phyloP scores from a whole-genome alignment of 2,329 filamentous ascomycete genomes.

The Zymoseptoria brevis region DNA sequence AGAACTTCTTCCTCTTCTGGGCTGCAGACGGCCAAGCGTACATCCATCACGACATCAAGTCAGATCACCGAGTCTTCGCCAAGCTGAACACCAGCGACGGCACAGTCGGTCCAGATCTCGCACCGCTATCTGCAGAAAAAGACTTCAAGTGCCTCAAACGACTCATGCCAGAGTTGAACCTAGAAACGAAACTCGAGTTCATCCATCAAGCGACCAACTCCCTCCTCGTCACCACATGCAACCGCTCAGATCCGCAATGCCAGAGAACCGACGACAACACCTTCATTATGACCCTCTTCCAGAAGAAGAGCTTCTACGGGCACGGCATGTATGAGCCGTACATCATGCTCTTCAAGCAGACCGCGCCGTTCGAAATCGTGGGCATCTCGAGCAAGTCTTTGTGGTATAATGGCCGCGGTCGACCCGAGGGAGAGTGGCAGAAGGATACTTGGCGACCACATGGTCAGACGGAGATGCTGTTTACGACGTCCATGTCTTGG shows the following conservation, averaged over 20 bases:
- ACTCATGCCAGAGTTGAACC: slow-evolving; percentile 11
- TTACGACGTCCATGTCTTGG: slow-evolving; percentile 6
- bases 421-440: background rate
- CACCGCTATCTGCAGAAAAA: slow-evolving; percentile 21
- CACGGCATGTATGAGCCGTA: slow-evolving; percentile 50
- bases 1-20: slow-evolving; percentile 57
- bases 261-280: slow-evolving; percentile 40
- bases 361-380: slow-evolving; percentile 42
- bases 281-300: slow-evolving; percentile 46
- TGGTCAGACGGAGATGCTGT: slow-evolving; percentile 5
- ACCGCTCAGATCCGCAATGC: slow-evolving; percentile 39
- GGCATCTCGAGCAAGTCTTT: slow-evolving; percentile 44
- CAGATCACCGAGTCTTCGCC: slow-evolving; percentile 41
- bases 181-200: slow-evolving; percentile 32
- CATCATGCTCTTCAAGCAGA: slow-evolving; percentile 42
- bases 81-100: slow-evolving; percentile 36
- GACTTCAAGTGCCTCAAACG: slow-evolving; percentile 44
- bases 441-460: slow-evolving; percentile 1
- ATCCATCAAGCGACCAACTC: slow-evolving; percentile 54
- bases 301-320: slow-evolving; percentile 44
- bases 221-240: slow-evolving; percentile 47
- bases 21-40: slow-evolving; percentile 40
- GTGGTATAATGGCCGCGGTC: slow-evolving; percentile 46
- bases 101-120: slow-evolving; percentile 41
- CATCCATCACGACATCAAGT: slow-evolving; percentile 45